Evolutionary conservation across 129 eudicot genomes (phyloP).

Genomic region (Heracleum sosnowskyi): DNA sequence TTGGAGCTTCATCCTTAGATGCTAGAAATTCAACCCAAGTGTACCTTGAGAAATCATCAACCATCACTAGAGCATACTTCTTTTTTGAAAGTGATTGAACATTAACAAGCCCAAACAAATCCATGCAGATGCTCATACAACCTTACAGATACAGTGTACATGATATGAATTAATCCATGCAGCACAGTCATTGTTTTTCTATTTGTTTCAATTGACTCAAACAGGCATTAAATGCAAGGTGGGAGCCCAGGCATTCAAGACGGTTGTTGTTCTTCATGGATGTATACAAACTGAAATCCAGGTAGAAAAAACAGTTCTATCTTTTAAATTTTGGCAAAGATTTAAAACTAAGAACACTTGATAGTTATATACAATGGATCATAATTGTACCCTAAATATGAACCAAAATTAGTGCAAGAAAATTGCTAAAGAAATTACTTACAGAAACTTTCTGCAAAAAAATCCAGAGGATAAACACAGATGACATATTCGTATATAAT

Average conservation of each 20-base stretch:
- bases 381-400: neutral
- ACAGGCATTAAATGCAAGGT: constrained; percentile 81
- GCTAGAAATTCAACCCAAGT: too few relatives aligned
- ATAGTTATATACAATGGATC: neutral
- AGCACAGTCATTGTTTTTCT: neutral
- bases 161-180: neutral
- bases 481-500: too few relatives aligned
- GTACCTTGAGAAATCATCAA: too few relatives aligned
- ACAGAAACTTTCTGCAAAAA: neutral
- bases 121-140: neutral
- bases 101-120: too few relatives aligned
- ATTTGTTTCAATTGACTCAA: neutral
- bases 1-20: too few relatives aligned
- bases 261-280: constrained; percentile 85
- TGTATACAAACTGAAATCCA: constrained; percentile 83
- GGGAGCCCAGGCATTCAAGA: constrained; percentile 85
- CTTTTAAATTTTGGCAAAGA: too few relatives aligned
- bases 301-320: constrained; percentile 25
- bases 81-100: too few relatives aligned
- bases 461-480: too few relatives aligned
- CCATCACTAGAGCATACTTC: too few relatives aligned
- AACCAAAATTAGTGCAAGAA: neutral
- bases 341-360: neutral
- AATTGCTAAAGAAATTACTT: neutral
- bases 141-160: neutral